These are phyloP conservation scores for Debaryomyces robertsiae DNA, from an alignment of 1,139 yeast genomes.

Conservation along the genomic window DNA sequence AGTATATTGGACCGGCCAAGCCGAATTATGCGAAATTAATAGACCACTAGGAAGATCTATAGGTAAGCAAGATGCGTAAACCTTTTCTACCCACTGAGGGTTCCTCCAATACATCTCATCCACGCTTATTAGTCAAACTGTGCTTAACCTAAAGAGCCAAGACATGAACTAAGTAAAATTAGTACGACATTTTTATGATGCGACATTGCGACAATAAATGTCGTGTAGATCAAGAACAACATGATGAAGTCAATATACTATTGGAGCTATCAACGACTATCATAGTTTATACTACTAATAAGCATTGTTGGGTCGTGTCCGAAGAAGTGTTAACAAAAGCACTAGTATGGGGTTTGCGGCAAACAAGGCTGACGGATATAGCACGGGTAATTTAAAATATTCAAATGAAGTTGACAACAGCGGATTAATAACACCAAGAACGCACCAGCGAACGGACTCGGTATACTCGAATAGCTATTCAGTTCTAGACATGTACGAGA, in stretches of 20 bases:
- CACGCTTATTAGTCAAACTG: not conserved
- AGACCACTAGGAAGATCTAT: conserved; percentile 37
- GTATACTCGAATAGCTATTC: conserved; percentile 40
- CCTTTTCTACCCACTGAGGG: conserved; percentile 25
- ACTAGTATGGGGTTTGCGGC: conserved; percentile 4
- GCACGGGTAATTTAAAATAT: not conserved
- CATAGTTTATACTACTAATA: no score
- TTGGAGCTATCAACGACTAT: not conserved
- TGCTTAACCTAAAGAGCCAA: not conserved
- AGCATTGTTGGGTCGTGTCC: no score
- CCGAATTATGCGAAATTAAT: conserved; percentile 31
- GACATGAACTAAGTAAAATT: no score
- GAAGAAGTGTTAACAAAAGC: no score
- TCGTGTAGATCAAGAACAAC: conserved; percentile 4
- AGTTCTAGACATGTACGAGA: conserved; percentile 29
- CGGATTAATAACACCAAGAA: conserved; percentile 9
- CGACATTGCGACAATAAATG: conserved; percentile 9
- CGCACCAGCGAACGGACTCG: conserved; percentile 33
- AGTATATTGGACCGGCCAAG: conserved; percentile 25
- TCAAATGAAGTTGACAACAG: not conserved
- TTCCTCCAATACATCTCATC: conserved; percentile 44
- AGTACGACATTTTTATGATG: conserved; percentile 4
- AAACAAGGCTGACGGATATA: not conserved
- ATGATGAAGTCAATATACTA: not conserved
- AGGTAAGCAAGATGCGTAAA: conserved; percentile 36